Evolutionary conservation across 2,329 filamentous ascomycete species (phyloP), one percentile per base, ranked within the genome.

Genomic region (Pyricularia sp.): DNA sequence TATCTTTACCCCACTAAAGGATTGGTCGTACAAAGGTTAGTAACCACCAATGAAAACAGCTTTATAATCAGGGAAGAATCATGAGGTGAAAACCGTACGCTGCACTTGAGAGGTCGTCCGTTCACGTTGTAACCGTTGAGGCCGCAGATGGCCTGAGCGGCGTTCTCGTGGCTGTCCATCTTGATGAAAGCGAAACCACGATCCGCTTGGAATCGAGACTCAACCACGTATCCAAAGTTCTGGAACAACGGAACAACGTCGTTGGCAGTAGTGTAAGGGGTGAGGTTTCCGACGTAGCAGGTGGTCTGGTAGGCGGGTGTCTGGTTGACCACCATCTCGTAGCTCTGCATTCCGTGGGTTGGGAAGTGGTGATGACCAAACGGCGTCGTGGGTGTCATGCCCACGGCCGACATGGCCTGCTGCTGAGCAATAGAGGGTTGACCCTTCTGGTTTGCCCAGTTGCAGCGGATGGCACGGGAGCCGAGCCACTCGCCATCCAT

Each of bases 371-470:
- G 95, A 78, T 97, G 94, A 42, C 94, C 95, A 76, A 94, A 99
- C 14, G 94, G 93, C 65, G 94, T 97, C 33, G 94, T 97, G 5
- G 95, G 95, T 30, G 94, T 97, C 91, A 99, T 94, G 77, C 95
- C 95, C 92, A 98, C 97, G 70, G 93, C 91, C 71, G 91, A 91
- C 93, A 99, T 95, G 55, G 93, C 93, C 80, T 97, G 93, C 81
- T 98, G 95, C 82, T 99, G 94, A 66, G 94, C 93, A 79, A 98
- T 97, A 1, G 95, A 98, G 69, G 95, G 95, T 77, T 99, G 95
- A n/a, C 95, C 95, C 85, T 99, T 99, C 78, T 99, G 95, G 83
- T 99, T 99, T 71, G 95, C 95, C 95, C 95, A 99, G 85, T 99
- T 99, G 87, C 94, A 98, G 74, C 95, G 94, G 77, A 99, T 99